Evolutionary conservation across 1,139 yeast genomes (phyloP).

Genomic region (Ogataea hybrid): DNA sequence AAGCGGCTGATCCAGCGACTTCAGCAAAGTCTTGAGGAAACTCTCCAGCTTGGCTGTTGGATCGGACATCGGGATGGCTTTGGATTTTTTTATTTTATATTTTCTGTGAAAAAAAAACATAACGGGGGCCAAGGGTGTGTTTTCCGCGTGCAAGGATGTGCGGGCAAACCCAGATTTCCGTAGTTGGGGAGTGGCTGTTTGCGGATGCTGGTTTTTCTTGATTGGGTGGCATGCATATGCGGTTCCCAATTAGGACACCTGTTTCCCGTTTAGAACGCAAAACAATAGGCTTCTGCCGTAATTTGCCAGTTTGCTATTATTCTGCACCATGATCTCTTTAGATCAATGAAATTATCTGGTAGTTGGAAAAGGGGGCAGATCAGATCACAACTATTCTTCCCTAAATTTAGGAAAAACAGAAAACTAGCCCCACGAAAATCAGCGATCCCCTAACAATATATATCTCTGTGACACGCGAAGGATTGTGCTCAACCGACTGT

Average conservation of each 20-base stretch:
- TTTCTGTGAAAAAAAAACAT: not conserved
- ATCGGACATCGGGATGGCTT: constrained; percentile 13
- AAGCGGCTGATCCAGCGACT: constrained; percentile 27
- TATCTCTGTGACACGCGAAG: constrained; percentile 3
- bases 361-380: constrained; percentile 11
- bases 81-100: not conserved
- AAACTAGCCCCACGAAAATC: constrained; percentile 17
- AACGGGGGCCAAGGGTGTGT: too few relatives aligned
- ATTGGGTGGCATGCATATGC: constrained; percentile 13
- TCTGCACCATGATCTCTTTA: constrained; percentile 11
- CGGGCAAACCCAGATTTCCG: too few relatives aligned
- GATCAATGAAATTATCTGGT: constrained; percentile 14
- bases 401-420: constrained; percentile 18
- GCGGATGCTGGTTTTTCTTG: constrained; percentile 12
- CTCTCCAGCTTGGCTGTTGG: constrained; percentile 26
- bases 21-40: constrained; percentile 27
- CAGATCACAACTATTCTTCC: constrained; percentile 18
- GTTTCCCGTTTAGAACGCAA: constrained; percentile 4
- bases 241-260: not conserved
- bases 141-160: too few relatives aligned
- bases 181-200: constrained; percentile 5
- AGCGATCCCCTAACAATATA: constrained; percentile 8
- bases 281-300: constrained; percentile 3
- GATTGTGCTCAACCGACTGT: constrained; percentile 1
- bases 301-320: constrained; percentile 4